Evolutionary conservation across 805 yeast species (phyloP).

Genomic region (Blastobotrys parvus): DNA sequence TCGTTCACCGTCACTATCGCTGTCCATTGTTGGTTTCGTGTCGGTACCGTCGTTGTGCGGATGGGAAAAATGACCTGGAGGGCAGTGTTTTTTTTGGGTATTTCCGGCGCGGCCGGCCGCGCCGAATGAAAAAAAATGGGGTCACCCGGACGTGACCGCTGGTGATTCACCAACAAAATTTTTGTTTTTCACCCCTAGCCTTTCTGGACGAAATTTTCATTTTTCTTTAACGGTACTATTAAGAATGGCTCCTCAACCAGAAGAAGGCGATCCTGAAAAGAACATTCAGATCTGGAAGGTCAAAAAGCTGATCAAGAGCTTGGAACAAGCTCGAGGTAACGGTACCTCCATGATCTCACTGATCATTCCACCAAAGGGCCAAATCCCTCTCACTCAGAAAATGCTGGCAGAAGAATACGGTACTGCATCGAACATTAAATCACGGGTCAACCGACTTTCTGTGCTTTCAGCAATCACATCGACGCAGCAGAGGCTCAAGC

Average conservation of each 20-base stretch:
- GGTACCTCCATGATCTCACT: slow-evolving; percentile 99
- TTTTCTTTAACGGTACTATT: neutral
- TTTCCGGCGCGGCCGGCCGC: too few relatives aligned
- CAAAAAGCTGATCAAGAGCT: slow-evolving; percentile 81
- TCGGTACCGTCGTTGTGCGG: too few relatives aligned
- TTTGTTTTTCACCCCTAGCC: neutral
- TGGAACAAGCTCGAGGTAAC: slow-evolving; percentile 91
- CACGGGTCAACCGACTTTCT: slow-evolving; percentile 92
- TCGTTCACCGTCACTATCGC: slow-evolving; percentile 25
- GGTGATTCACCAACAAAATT: neutral
- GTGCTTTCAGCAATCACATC: slow-evolving; percentile 96
- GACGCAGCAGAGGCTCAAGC: slow-evolving; percentile 91
- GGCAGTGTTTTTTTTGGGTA: too few relatives aligned
- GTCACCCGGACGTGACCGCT: neutral
- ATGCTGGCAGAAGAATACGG: slow-evolving; percentile 98
- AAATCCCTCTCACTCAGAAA: slow-evolving; percentile 77
- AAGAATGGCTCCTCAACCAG: slow-evolving; percentile 3
- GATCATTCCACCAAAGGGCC: slow-evolving; percentile 93
- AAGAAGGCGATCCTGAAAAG: slow-evolving; percentile 66
- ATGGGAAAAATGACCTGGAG: too few relatives aligned
- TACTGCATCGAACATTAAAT: slow-evolving; percentile 95
- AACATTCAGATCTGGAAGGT: slow-evolving; percentile 99
- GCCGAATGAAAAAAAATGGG: too few relatives aligned
- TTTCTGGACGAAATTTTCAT: neutral
- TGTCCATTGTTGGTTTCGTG: slow-evolving; percentile 20